Base-by-base conservation (phyloP, 2,329 filamentous ascomycete species). In the Chrysosporium queenslandicum region DNA sequence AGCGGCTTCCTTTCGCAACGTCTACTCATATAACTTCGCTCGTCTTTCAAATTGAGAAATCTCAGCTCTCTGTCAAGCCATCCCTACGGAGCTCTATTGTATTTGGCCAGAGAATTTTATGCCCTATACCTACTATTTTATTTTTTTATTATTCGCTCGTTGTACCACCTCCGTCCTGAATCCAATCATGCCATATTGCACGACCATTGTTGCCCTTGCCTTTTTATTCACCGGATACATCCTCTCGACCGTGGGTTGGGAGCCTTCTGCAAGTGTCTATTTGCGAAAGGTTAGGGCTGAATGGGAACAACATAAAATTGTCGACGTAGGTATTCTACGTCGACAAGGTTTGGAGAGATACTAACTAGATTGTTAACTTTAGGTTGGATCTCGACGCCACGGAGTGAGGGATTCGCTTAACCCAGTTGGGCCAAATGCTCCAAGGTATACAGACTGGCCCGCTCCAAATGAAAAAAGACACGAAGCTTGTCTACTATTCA, bases 141-240 rank as follows among this genome's bases (percentile, higher is more conserved):
- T 29, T 9, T 29, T 23, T 37, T 36, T 14, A 16, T 20, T 3
- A 27, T 45, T 20, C 41, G 29, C 29, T 42, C 20, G 12, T 34
- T 21, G 25, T 41, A 25, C 18, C 12, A n/a, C 20, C n/a, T 39
- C 32, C 49, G n/a, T 14, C 16, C 3, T 30, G 25, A 2, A 12
- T 4, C 1, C 5, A 52, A 37, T 18, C 18, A 53, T 53, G 50
- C 6, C 30, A n/a, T 53, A 45, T 48, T 42, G 6, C 14, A 27
- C 30, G 32, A 40, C 48, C 18, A 40, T 47, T 5, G 14, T 53
- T 8, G 32, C 43, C 21, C 7, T 53, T 32, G 21, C 27, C 21
- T 7, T 53, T 32, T 36, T 53, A n/a, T 48, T 42, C 16, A 43
- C 43, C 27, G 42, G 41, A 39, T 41, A 53, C 20, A 14, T 20